A percentile compares a stretch with the other conserved stretches of the same genome.
These are phyloP conservation scores for Nothomitra cinnamomea DNA, from an alignment of 2,329 filamentous ascomycete genomes.

Conservation along the genomic window DNA sequence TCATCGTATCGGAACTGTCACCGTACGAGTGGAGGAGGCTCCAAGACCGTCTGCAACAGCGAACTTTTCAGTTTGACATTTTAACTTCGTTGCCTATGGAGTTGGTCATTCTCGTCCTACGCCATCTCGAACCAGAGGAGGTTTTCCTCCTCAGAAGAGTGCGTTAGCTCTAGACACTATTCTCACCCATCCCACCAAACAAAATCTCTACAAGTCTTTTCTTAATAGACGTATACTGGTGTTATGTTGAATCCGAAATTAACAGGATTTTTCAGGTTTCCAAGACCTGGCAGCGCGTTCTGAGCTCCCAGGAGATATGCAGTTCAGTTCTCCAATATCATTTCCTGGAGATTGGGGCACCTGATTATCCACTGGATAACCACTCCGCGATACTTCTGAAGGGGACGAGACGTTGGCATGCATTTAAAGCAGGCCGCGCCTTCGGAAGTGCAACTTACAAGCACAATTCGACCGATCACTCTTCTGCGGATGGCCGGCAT, in stretches of 20 bases:
- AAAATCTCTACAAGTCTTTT: neutral
- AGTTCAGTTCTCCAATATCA: neutral
- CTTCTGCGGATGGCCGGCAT: neutral
- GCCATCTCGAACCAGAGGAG: slow-evolving; percentile 16
- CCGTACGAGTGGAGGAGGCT: slow-evolving; percentile 19
- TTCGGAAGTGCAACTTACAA: neutral
- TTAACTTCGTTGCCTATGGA: slow-evolving; percentile 19
- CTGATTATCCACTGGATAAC: neutral
- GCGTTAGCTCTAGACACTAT: slow-evolving; percentile 12
- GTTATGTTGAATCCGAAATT: neutral
- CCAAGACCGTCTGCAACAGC: slow-evolving; percentile 11
- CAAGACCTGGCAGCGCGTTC: neutral
- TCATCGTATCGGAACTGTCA: slow-evolving; percentile 16
- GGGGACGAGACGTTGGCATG: neutral
- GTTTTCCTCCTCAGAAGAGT: slow-evolving; percentile 15
- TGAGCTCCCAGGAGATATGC: neutral
- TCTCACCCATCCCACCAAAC: neutral
- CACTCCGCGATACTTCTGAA: neutral
- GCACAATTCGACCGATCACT: neutral
- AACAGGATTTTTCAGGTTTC: neutral
- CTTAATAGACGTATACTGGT: neutral
- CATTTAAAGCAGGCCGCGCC: neutral
- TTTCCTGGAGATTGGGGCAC: neutral
- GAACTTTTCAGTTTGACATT: slow-evolving; percentile 19
- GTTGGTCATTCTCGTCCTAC: slow-evolving; percentile 16